Base-by-base conservation (phyloP, 1,284 basidiomycete genomes). In the Malassezia vespertilionis region DNA sequence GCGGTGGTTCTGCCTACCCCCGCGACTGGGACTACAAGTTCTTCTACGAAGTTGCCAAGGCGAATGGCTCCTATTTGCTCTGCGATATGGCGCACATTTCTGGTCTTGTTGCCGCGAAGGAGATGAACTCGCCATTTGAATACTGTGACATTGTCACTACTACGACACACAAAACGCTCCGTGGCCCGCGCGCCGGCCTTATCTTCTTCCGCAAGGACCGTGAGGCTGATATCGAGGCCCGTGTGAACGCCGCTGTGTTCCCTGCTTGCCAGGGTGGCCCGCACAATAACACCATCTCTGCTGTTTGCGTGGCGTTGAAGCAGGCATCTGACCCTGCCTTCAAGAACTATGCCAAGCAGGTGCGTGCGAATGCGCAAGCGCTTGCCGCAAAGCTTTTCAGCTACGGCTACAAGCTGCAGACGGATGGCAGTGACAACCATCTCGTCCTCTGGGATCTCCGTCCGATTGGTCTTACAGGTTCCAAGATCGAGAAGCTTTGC, bases 241-340 rank as follows among this genome's bases (percentile, higher is more conserved):
- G 88, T 47, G 82, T 99, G 69, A 97, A 97, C 74, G 86, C 90
- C 37, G 89, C 93, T 55, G 93, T 99, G 61, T 99, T 99, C 83
- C 93, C 93, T 48, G 93, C 93, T 35, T 97, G 91, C 80, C 93
- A 97, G 77, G 93, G 93, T 76, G 93, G 93, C 42, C 93, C 93
- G 40, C 93, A 97, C 79, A 97, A 97, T 79, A 91, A 96, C 77
- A 89, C 93, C 59, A 97, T 99, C 54, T 91, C 91, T 43, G 88
- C 82, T 72, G 79, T 99, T 60, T 90, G 90, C 46, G 91, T 90
- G 17, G 79, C 93, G n/a, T 82, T 99, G 58, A 82, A 84, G 71
- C 93, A 97, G 74, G 93, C 82, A 31, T 78, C 84, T 57, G 82
- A 86, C 71, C 93, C 91, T 10, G 81, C 80, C 27, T 99, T 85